These are phyloP conservation scores for Fomitopsis palustris DNA, from an alignment of 1,284 basidiomycete genomes.

Conservation along the genomic window DNA sequence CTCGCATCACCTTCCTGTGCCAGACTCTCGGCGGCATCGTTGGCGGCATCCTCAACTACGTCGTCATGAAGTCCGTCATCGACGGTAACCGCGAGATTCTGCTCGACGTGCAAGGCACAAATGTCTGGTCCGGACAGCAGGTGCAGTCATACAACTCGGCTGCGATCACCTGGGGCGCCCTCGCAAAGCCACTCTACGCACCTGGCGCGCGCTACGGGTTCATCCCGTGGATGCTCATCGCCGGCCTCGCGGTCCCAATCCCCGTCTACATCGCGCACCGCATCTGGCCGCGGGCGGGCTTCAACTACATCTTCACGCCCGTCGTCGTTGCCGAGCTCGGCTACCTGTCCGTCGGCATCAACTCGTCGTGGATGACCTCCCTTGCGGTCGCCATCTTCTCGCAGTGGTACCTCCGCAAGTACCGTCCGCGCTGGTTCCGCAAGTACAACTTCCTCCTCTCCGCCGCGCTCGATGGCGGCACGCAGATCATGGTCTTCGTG, in stretches of 20 bases:
- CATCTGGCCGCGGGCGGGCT: neutral
- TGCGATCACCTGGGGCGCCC: neutral
- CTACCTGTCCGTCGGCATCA: neutral
- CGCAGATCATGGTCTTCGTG: neutral
- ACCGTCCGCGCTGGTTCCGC: constrained; percentile 1
- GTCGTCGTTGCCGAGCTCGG: neutral
- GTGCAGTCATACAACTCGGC: constrained; percentile 36
- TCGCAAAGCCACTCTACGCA: neutral
- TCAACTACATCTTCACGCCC: neutral
- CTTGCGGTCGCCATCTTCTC: neutral
- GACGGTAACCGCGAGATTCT: constrained; percentile 22
- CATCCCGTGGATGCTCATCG: neutral
- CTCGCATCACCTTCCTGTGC: constrained; percentile 36
- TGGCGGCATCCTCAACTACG: constrained; percentile 26
- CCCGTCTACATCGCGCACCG: neutral
- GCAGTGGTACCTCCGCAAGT: neutral
- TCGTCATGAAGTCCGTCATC: constrained; percentile 27
- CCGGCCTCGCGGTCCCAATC: neutral
- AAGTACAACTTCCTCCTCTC: neutral
- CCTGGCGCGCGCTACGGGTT: neutral
- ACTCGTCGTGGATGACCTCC: neutral
- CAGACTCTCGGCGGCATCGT: constrained; percentile 52
- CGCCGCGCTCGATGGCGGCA: neutral
- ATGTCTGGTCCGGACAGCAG: constrained; percentile 49
- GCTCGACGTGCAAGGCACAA: constrained; percentile 31